Evolutionary conservation across 805 yeast genomes (phyloP), one percentile per base, ranked within the genome.

Genomic region (Pichia thaimueangensis): DNA sequence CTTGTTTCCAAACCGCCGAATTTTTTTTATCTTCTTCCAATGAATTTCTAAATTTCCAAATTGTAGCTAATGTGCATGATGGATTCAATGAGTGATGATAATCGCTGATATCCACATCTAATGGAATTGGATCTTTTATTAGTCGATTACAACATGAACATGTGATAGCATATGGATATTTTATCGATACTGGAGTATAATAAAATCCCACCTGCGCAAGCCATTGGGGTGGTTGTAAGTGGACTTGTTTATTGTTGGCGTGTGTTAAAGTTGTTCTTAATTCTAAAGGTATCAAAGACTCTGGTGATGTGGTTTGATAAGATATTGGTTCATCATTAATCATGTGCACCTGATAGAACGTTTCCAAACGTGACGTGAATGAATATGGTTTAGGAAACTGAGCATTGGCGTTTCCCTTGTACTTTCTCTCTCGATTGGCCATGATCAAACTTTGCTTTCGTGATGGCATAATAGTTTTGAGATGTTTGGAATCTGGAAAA

Each of bases 121-220:
- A 11, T 5, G 42, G 42, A 11, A 44, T 27, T 17, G 47, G 43
- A 33, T 44, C 42, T 11, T 20, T 23, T 7, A 41, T 37, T 6
- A 41, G 3, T 13, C 16, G 27, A 30, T 37, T 32, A 39, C 50
- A 47, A 29, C 22, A 30, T 3, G 42, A 29, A 30, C 50, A 47
- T 20, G 45, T 39, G 11, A 47, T 36, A 21, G 45, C 15, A 30
- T 30, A 37, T 31, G 33, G 23, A 17, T 35, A 36, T 39, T 38
- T 38, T 4, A 41, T 30, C 5, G 45, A 43, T n/a, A 35, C 12
- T 6, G 50, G 47, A 5, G 40, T 41, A 41, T 42, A 47, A 17
- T 40, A 37, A 30, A 41, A 47, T 6, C 50, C 50, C 20, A 44
- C 27, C 22, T 33, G 40, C 1, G 50, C 30, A 11, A 47, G 24